Evolutionary conservation across 805 yeast species (phyloP).

Genomic region (Maudiozyma barnettii): DNA sequence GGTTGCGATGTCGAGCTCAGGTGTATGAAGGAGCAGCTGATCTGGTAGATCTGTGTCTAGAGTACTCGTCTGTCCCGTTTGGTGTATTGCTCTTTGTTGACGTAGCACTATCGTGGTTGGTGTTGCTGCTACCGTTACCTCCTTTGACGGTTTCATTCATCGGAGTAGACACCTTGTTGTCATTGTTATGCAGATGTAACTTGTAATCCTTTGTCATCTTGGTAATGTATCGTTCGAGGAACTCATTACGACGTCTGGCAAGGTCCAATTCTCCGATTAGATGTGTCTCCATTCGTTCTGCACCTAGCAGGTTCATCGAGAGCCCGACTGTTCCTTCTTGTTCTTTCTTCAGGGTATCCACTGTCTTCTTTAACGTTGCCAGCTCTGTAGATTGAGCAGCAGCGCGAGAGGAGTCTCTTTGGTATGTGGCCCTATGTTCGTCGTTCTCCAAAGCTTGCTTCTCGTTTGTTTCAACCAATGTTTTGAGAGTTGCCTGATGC

Average conservation of each 20-base stretch:
- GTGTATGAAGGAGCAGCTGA: slow-evolving; percentile 14
- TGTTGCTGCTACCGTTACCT: neutral
- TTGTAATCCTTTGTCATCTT: slow-evolving; percentile 8
- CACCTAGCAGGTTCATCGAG: slow-evolving; percentile 16
- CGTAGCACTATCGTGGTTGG: neutral
- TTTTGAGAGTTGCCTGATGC: neutral
- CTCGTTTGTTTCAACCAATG: slow-evolving; percentile 5
- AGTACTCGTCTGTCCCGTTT: neutral
- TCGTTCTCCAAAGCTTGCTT: slow-evolving; percentile 21
- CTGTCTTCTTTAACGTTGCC: slow-evolving; percentile 22
- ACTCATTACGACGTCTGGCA: slow-evolving; percentile 11
- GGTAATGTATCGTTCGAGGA: slow-evolving; percentile 16
- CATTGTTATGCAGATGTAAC: neutral
- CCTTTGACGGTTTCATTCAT: neutral
- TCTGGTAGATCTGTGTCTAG: slow-evolving; percentile 16
- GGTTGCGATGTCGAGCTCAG: neutral
- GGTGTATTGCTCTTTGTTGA: neutral
- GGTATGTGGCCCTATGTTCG: slow-evolving; percentile 35
- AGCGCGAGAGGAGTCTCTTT: slow-evolving; percentile 37
- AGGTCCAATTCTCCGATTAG: slow-evolving; percentile 10
- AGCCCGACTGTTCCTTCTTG: slow-evolving; percentile 29
- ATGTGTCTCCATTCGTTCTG: slow-evolving; percentile 6
- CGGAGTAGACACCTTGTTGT: neutral
- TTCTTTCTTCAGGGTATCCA: slow-evolving; percentile 23
- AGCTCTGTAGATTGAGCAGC: slow-evolving; percentile 33